phyloP scores from a whole-genome alignment of 352 stramenopile species.

The Phytopythium litorale region DNA sequence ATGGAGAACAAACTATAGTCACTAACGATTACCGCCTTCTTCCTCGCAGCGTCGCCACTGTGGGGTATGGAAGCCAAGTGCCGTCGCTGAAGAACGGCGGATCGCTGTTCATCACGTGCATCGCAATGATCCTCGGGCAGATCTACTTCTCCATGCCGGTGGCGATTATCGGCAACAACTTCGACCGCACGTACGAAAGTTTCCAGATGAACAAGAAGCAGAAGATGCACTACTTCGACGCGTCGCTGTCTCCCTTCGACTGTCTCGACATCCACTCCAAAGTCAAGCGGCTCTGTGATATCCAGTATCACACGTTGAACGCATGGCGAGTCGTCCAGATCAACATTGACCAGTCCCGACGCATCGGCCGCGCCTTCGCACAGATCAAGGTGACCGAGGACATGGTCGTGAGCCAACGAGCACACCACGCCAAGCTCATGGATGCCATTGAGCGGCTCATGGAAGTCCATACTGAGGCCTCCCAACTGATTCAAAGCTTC shows the following conservation, averaged over 20 bases:
- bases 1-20: neutral
- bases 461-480: constrained; percentile 35
- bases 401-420: constrained; percentile 25
- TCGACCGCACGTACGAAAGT: constrained; percentile 54
- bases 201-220: constrained; percentile 55
- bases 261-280: constrained; percentile 36
- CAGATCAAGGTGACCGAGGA: constrained; percentile 3
- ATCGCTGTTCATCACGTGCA: constrained; percentile 41
- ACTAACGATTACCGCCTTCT: neutral
- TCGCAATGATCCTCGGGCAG: constrained; percentile 72
- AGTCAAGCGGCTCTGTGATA: constrained; percentile 50
- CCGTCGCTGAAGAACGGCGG: constrained; percentile 51
- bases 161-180: constrained; percentile 77
- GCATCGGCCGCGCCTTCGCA: neutral
- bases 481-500: constrained; percentile 37
- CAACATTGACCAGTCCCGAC: constrained; percentile 21
- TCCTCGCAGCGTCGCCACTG: constrained; percentile 52
- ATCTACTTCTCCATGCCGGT: constrained; percentile 82
- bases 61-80: constrained; percentile 71
- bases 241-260: constrained; percentile 53
- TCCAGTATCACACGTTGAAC: constrained; percentile 54
- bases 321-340: constrained; percentile 43
- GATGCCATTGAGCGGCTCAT: constrained; percentile 35
- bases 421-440: constrained; percentile 41
- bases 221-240: constrained; percentile 42